phyloP scores from a whole-genome alignment of 75 land plant genomes.

The Pinus albicaulis region DNA sequence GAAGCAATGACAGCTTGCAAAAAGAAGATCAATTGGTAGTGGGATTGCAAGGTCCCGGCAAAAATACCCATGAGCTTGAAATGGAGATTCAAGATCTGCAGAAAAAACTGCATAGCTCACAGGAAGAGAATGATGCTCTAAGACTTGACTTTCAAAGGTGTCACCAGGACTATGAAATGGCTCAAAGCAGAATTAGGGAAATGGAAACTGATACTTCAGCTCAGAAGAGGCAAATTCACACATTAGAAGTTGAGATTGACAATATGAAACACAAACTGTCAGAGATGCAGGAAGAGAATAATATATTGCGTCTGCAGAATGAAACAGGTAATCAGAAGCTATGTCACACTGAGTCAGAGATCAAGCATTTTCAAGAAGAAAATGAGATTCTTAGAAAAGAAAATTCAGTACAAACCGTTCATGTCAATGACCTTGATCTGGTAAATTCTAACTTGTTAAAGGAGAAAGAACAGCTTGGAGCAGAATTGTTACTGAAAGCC shows the following conservation, averaged over 20 bases:
- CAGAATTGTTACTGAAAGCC: constrained; percentile 5
- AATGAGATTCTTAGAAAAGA: neutral
- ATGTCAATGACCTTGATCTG: neutral
- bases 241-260: neutral
- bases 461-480: constrained; percentile 7
- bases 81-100: constrained; percentile 7
- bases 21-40: constrained; percentile 1
- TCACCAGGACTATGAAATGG: constrained; percentile 5
- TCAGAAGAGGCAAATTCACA: neutral
- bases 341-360: neutral
- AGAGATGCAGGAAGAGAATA: neutral
- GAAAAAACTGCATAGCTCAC: neutral
- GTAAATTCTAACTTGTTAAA: neutral
- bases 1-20: neutral
- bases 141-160: neutral
- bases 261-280: neutral
- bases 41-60: neutral
- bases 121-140: constrained; percentile 6
- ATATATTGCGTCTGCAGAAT: neutral
- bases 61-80: constrained; percentile 3
- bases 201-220: constrained; percentile 2
- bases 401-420: constrained; percentile 12
- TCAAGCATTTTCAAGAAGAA: neutral
- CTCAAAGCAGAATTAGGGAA: neutral
- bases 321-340: neutral